Evolutionary conservation across 768 basidiomycete species (phyloP).

Genomic region (Leucosporidium yakuticum): DNA sequence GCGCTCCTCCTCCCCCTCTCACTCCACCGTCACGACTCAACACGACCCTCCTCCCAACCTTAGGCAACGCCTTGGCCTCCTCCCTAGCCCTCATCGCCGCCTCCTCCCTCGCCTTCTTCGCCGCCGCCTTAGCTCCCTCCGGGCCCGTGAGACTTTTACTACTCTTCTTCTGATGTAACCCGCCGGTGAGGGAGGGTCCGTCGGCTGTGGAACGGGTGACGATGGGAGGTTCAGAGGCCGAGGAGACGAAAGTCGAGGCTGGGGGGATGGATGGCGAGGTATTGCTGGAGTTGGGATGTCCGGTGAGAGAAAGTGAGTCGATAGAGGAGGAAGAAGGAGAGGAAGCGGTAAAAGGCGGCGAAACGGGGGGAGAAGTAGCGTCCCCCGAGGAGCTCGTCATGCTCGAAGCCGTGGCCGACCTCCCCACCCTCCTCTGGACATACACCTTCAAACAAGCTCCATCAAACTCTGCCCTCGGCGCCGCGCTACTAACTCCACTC

Average conservation of each 20-base stretch:
- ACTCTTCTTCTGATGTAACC: not conserved
- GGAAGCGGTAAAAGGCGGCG: not conserved
- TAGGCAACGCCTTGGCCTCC: slow-evolving; percentile 14
- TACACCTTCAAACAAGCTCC: slow-evolving; percentile 21
- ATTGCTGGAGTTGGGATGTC: not conserved
- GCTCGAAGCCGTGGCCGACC: not conserved
- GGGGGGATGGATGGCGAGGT: not conserved
- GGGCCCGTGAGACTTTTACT: slow-evolving; percentile 19
- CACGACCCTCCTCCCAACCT: slow-evolving; percentile 9
- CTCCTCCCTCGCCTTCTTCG: slow-evolving; percentile 29
- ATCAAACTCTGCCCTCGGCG: slow-evolving; percentile 31
- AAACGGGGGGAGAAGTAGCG: not conserved
- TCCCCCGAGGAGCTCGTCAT: not conserved
- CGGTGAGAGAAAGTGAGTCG: slow-evolving; percentile 13
- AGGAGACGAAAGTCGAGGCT: not conserved
- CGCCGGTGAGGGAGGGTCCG: slow-evolving; percentile 1
- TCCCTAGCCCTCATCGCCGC: slow-evolving; percentile 18
- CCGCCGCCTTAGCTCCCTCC: slow-evolving; percentile 26
- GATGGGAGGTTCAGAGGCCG: not conserved
- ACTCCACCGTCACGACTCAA: slow-evolving; percentile 8
- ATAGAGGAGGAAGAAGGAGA: not conserved
- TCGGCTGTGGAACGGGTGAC: not conserved
- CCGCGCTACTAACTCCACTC: slow-evolving; percentile 10
- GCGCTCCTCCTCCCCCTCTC: too few relatives aligned
- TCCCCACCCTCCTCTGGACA: slow-evolving; percentile 23